Percentiles rank a stretch among this genome's conserved stretches.
Conservation (phyloP, 2,329 filamentous ascomycete species). For the Colletotrichum truncatum region DNA sequence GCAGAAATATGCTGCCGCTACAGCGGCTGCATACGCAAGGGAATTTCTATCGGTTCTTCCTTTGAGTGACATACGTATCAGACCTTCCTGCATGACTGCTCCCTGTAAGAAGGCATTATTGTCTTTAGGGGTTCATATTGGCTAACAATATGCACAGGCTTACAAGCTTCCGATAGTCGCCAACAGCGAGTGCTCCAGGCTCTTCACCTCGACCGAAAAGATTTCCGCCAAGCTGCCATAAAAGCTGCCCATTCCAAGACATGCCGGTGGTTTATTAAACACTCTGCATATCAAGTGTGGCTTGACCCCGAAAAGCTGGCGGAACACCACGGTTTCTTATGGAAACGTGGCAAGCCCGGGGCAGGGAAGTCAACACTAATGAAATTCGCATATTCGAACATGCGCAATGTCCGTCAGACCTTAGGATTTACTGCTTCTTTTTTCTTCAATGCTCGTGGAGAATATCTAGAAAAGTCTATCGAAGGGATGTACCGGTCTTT, state of each 20-base stretch:
- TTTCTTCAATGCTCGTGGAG: conserved; percentile 28
- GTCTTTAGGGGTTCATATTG: too few relatives aligned
- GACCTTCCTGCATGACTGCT: rapidly evolving
- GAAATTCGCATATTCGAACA: not conserved
- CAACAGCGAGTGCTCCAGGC: conserved; percentile 15
- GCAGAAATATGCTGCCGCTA: conserved; percentile 43
- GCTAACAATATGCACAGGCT: not conserved
- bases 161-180: not conserved
- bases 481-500: conserved; percentile 28
- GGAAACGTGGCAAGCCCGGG: conserved; percentile 7
- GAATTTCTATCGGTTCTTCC: conserved; percentile 20
- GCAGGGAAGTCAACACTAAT: conserved; percentile 12
- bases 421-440: not conserved
- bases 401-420: conserved; percentile 6
- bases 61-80: rapidly evolving
- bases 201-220: conserved; percentile 27
- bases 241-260: conserved; percentile 27
- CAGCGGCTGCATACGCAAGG: conserved; percentile 38
- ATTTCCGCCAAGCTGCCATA: conserved; percentile 27
- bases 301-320: not conserved
- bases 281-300: conserved; percentile 26
- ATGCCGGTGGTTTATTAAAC: conserved; percentile 31
- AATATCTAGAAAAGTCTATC: conserved; percentile 6
- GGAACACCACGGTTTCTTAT: not conserved
- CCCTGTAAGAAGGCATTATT: not conserved